These are phyloP conservation scores for Aspergillus asperescens DNA, from an alignment of 495 filamentous ascomycete genomes.

Conservation along the genomic window DNA sequence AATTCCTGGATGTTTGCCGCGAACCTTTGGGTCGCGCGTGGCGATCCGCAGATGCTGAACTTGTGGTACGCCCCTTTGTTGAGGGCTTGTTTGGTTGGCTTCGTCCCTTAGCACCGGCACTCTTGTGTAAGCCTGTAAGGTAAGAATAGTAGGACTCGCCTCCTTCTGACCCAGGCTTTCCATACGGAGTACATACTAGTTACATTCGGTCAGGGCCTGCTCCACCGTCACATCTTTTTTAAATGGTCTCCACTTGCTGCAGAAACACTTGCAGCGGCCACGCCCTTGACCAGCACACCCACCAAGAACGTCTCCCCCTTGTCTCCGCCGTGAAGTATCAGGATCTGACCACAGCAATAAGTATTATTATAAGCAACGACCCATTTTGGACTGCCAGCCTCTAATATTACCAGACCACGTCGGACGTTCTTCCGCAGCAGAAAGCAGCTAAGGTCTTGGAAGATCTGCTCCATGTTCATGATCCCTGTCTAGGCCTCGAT, in stretches of 20 bases:
- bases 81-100: neutral
- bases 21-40: slow-evolving; percentile 15
- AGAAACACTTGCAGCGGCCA: slow-evolving; percentile 39
- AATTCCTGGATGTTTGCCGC: neutral
- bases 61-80: slow-evolving; percentile 9
- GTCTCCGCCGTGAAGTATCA: no score
- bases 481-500: slow-evolving; percentile 2
- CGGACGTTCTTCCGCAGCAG: neutral
- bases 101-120: neutral
- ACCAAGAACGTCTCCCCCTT: neutral
- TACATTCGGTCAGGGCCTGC: slow-evolving; percentile 25
- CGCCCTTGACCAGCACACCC: slow-evolving; percentile 37
- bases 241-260: slow-evolving; percentile 33
- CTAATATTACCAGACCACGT: neutral
- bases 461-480: neutral
- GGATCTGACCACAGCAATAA: no score
- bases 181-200: slow-evolving; percentile 28
- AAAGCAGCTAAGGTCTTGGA: neutral
- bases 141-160: neutral
- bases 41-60: slow-evolving; percentile 12
- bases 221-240: slow-evolving; percentile 40
- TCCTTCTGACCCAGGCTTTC: neutral
- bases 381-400: neutral
- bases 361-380: neutral
- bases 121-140: neutral